Evolutionary conservation across 2,329 filamentous ascomycete species (phyloP).

Genomic region (Drechslera avenae): DNA sequence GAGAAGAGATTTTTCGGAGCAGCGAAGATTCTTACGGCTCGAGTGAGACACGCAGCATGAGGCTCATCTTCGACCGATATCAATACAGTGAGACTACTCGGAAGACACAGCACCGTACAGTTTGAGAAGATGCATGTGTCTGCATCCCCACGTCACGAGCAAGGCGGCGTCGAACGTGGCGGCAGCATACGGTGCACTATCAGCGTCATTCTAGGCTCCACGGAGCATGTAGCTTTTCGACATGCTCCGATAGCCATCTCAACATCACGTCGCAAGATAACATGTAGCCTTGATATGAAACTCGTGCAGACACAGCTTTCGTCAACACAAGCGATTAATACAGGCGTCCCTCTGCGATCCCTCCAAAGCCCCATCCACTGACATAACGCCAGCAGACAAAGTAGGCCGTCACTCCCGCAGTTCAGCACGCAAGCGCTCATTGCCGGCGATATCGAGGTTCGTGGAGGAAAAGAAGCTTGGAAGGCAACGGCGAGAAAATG

Average conservation of each 20-base stretch:
- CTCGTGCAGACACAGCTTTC: constrained; percentile 50
- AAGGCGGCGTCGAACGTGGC: too few relatives aligned
- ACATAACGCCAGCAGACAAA: constrained; percentile 49
- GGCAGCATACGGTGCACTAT: too few relatives aligned
- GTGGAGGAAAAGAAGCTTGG: constrained; percentile 29
- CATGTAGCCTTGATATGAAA: constrained; percentile 62
- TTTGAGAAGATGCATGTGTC: too few relatives aligned
- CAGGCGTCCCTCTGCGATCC: constrained; percentile 56
- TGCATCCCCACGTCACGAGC: too few relatives aligned
- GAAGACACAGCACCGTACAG: too few relatives aligned
- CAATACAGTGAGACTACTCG: too few relatives aligned
- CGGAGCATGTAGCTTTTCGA: too few relatives aligned
- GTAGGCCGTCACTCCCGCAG: constrained; percentile 43
- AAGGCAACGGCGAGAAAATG: constrained; percentile 38
- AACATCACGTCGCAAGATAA: constrained; percentile 6
- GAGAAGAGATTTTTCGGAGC: constrained; percentile 23
- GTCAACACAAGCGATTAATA: constrained; percentile 59
- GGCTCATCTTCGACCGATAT: too few relatives aligned
- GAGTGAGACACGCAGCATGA: too few relatives aligned
- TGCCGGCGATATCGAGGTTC: constrained; percentile 50
- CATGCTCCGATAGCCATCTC: too few relatives aligned
- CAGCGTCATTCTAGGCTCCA: too few relatives aligned
- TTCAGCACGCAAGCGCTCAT: constrained; percentile 42
- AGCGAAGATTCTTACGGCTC: not conserved
- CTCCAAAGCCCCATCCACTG: constrained; percentile 44